Base-by-base conservation (phyloP, 2,329 filamentous ascomycete genomes). In the Talaromyces sp. region DNA sequence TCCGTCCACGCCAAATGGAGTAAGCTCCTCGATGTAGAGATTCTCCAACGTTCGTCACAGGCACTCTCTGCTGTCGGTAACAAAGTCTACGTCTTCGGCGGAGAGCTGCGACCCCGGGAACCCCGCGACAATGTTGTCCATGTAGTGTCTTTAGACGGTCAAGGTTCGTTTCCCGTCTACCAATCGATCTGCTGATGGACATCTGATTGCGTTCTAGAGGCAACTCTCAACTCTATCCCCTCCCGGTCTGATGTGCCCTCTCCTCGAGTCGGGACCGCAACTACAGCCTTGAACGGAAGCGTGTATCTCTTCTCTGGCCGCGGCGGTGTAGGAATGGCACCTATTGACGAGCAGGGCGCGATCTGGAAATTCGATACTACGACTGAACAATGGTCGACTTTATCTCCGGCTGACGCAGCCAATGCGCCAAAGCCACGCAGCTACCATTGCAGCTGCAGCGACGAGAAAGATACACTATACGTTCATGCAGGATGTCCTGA, bases 271-370 rank as follows among this genome's bases (percentile, higher is more conserved):
- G 92, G 92, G 21, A 85, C 91, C 67, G 88, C 91, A 37, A 85
- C 88, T 0, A 84, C 88, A 12, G 82, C 86, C 1, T 84, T 95
- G 63, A 83, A 87, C 63, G 82, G 83, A 50, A 86, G 86, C 23
- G 86, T 96, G 69, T 93, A 93, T 76, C 67, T 96, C 46, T 96
- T 93, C 75, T 92, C 91, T 55, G 92, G 92, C 9, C 86, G 90
- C 50, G 88, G 88, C 37, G 89, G 89, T 0, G 76, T 81, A 2
- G 86, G 85, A 31, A 88, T 90, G 84, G 79, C 83, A 1, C 86
- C 90, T 0, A 80, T 96, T 11, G 85, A 93, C 59, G 92, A 96
- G 70, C 74, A 80, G 11, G 92, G 92, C 16, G 81, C 86, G 2
- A 81, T 96, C 58, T 96, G 91, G 91, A 80, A 86, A 33, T 93